Base-by-base conservation (phyloP, 768 basidiomycete genomes). In the Mycena maculata region DNA sequence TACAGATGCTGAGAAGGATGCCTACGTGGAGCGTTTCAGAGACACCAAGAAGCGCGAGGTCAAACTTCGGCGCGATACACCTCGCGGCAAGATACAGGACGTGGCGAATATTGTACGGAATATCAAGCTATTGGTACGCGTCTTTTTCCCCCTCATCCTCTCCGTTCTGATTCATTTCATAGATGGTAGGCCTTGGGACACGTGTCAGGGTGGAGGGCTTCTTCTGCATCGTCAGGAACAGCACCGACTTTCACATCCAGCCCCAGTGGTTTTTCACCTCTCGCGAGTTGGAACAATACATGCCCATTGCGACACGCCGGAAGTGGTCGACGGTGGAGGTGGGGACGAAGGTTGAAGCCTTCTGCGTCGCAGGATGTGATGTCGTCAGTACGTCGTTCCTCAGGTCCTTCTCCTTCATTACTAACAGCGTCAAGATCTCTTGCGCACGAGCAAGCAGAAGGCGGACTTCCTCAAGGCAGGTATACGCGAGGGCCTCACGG, bases 191-290 rank as follows among this genome's bases (percentile, higher is more conserved):
- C 2, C 45, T 72, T 1, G 69, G 69, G 7, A 45, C 25, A 8
- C 71, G 66, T 27, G 65, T 70, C 15, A 68, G 74, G 0, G 50
- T 72, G 5, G 69, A 75, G 50, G 73, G 60, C 15, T 72, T 75
- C 38, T 74, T 75, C 53, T 71, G 71, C 54, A 64, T 75, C n/a
- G 70, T 75, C 9, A 60, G 66, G 2, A 68, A 63, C 33, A 62
- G 50, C 7, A 23, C 68, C 0, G 52, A 67, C 12, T 74, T 60
- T 42, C 42, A 66, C 38, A 67, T 71, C 39, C 49, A 58, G 1
- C 74, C 73, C 1, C 23, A 49, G 27, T 74, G 74, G 74, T 71
- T 57, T 47, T 75, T 75, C 60, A 72, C 73, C 0, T 47, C 44
- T 6, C 20, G 58, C 16, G 65, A 59, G 41, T 27, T 73, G 11